These are phyloP conservation scores for Pleurotus tuber-regium DNA, from an alignment of 768 basidiomycete species.

Conservation along the genomic window DNA sequence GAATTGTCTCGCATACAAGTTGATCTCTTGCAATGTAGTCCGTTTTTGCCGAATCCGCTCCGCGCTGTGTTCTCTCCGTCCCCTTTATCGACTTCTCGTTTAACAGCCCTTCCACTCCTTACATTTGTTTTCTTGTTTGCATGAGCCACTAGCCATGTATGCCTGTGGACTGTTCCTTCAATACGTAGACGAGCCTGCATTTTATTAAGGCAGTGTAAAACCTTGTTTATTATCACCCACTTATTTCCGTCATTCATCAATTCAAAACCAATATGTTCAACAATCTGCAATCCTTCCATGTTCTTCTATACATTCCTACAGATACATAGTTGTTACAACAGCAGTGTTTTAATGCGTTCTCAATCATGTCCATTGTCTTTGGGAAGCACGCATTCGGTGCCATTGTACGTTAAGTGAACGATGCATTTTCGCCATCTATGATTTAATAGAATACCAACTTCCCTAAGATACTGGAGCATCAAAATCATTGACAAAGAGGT, in stretches of 20 bases:
- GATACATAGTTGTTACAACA: not conserved
- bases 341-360: slow-evolving; percentile 10
- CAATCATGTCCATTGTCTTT: not conserved
- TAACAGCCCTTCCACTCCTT: not conserved
- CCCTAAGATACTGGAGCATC: not conserved
- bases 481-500: slow-evolving; percentile 3
- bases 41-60: slow-evolving; percentile 6
- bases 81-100: not conserved
- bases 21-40: slow-evolving; percentile 8
- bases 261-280: slow-evolving; percentile 11
- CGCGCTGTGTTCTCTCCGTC: not conserved
- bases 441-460: slow-evolving; percentile 2
- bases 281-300: not conserved
- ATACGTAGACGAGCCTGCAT: slow-evolving; percentile 1
- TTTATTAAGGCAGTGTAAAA: slow-evolving; percentile 7
- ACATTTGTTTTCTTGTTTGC: not conserved
- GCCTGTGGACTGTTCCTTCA: slow-evolving; percentile 3
- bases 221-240: slow-evolving; percentile 8
- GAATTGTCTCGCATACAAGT: slow-evolving; percentile 10
- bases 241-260: not conserved
- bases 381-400: not conserved
- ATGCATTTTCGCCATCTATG: not conserved
- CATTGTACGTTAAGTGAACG: not conserved
- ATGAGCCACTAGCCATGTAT: not conserved
- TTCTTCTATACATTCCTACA: not conserved